Conservation (phyloP, 192 early-diverging fungal species). For the Chytriomyces sp. region DNA sequence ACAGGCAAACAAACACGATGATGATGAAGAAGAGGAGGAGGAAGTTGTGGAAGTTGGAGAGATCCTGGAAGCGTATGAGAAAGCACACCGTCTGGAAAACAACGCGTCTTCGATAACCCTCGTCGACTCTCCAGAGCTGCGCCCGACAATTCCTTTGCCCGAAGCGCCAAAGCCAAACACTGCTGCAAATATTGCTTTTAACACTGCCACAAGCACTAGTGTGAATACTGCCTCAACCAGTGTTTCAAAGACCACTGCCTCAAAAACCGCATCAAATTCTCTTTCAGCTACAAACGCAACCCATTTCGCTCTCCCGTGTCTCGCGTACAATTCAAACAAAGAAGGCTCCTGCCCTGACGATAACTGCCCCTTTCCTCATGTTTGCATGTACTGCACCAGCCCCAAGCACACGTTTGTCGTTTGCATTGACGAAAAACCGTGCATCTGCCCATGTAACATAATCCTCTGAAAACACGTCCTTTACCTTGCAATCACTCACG, state of each 20-base stretch:
- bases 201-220: not conserved
- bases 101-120: too few relatives aligned
- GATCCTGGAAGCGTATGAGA: too few relatives aligned
- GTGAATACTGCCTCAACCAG: not conserved
- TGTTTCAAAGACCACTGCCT: not conserved
- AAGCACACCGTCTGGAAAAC: too few relatives aligned
- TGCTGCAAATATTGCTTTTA: not conserved
- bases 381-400: conserved; percentile 4
- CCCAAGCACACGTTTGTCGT: not conserved
- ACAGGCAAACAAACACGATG: too few relatives aligned
- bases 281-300: too few relatives aligned
- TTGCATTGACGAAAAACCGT: not conserved
- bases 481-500: not conserved
- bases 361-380: conserved; percentile 13
- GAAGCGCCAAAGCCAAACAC: not conserved
- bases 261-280: too few relatives aligned
- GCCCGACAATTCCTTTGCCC: not conserved
- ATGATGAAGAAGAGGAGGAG: too few relatives aligned
- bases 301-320: conserved; percentile 16
- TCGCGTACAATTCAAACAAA: conserved; percentile 8
- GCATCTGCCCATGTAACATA: conserved; percentile 11
- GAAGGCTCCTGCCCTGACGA: conserved; percentile 5
- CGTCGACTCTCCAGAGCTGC: too few relatives aligned
- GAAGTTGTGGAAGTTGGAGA: too few relatives aligned
- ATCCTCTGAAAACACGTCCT: too few relatives aligned